phyloP scores from a whole-genome alignment of 768 basidiomycete species.

The Xanthoconium stramineum region DNA sequence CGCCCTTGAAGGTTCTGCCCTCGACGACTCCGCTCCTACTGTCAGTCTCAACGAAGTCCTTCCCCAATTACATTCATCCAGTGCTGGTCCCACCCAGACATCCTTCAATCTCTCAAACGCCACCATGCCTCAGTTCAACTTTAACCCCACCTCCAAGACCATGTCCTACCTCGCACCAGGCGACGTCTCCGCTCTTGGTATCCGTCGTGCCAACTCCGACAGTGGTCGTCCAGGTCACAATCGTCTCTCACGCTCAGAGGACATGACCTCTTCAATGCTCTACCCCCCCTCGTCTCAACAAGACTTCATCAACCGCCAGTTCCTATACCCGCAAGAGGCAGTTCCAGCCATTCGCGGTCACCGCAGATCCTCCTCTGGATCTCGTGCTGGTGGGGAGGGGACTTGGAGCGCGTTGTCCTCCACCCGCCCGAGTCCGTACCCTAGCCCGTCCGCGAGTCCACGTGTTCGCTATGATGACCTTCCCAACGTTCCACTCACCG shows the following conservation, averaged over 20 bases:
- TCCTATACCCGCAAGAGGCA: constrained; percentile 39
- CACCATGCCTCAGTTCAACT: constrained; percentile 33
- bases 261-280: constrained; percentile 38
- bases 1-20: constrained; percentile 34
- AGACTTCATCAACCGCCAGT: constrained; percentile 43
- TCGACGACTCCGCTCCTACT: constrained; percentile 36
- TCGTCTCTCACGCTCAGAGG: constrained; percentile 62
- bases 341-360: constrained; percentile 40
- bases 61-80: constrained; percentile 27
- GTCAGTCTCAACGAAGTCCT: constrained; percentile 30
- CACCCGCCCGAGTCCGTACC: constrained; percentile 57
- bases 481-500: constrained; percentile 30
- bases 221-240: constrained; percentile 40
- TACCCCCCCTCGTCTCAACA: constrained; percentile 38
- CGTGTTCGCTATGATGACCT: constrained; percentile 51
- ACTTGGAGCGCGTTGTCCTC: constrained; percentile 36
- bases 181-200: constrained; percentile 24
- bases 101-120: constrained; percentile 28
- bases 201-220: constrained; percentile 56
- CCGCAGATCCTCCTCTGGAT: constrained; percentile 42
- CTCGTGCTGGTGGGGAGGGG: constrained; percentile 29
- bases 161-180: constrained; percentile 38
- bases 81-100: constrained; percentile 21
- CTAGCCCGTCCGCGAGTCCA: constrained; percentile 65
- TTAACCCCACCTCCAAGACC: constrained; percentile 32